phyloP scores from a whole-genome alignment of 768 basidiomycete species.

The Mycena pura region DNA sequence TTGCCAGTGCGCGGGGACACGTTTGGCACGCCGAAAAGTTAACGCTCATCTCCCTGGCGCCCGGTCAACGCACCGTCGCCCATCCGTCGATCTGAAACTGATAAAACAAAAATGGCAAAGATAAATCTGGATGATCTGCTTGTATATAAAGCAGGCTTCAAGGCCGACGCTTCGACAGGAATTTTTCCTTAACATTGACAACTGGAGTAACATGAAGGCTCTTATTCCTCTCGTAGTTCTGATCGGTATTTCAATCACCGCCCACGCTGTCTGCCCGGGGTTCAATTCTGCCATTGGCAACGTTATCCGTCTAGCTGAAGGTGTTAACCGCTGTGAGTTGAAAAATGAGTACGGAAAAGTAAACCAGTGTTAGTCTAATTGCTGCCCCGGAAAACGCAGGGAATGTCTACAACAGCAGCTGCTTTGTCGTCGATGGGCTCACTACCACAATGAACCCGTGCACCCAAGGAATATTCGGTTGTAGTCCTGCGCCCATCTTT shows the following conservation, averaged over 20 bases:
- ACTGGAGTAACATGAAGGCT: constrained; percentile 5
- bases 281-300: constrained; percentile 19
- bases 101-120: no score
- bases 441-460: constrained; percentile 22
- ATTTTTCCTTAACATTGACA: neutral
- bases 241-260: constrained; percentile 6
- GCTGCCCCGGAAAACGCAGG: constrained; percentile 10
- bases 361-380: constrained; percentile 1
- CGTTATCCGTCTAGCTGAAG: constrained; percentile 8
- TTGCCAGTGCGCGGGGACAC: no score
- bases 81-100: no score
- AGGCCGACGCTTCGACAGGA: constrained; percentile 2
- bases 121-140: no score
- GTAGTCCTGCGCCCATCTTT: constrained; percentile 21
- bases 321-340: constrained; percentile 18
- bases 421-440: constrained; percentile 23
- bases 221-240: constrained; percentile 6
- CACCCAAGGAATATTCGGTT: constrained; percentile 23
- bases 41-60: no score
- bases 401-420: constrained; percentile 24
- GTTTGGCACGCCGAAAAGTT: no score
- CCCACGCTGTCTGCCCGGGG: constrained; percentile 18
- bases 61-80: no score
- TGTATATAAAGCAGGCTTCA: constrained; percentile 1
- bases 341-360: neutral